phyloP scores from a whole-genome alignment of 2,329 filamentous ascomycete species.

The Phialophora expanda region DNA sequence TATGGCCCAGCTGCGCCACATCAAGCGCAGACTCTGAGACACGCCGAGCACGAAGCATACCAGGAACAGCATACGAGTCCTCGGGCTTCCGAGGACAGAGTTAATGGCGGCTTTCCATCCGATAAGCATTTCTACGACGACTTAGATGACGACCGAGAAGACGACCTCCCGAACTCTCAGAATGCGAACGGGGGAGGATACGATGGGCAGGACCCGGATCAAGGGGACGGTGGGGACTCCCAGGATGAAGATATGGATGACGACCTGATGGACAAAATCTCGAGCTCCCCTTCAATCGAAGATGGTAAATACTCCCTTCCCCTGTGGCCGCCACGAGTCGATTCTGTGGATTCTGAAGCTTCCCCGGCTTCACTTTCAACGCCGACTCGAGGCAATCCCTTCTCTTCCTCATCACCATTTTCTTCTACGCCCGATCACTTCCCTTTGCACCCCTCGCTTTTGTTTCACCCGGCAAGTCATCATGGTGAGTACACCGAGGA shows the following conservation, averaged over 20 bases:
- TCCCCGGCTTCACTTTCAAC: slow-evolving; percentile 35
- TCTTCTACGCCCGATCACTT: slow-evolving; percentile 40
- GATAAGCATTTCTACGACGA: slow-evolving; percentile 47
- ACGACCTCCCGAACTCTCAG: slow-evolving; percentile 42
- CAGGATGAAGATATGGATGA: slow-evolving; percentile 76
- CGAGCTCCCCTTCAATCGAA: slow-evolving; percentile 97
- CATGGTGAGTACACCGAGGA: slow-evolving; percentile 55
- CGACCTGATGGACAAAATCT: slow-evolving; percentile 98
- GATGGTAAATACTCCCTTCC: slow-evolving; percentile 81
- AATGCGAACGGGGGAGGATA: slow-evolving; percentile 33
- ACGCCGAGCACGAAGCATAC: slow-evolving; percentile 75
- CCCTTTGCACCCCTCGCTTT: slow-evolving; percentile 43
- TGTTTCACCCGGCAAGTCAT: slow-evolving; percentile 45
- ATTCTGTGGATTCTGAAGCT: slow-evolving; percentile 47
- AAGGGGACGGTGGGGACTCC: slow-evolving; percentile 66
- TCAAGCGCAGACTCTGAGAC: slow-evolving; percentile 82
- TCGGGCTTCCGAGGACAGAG: slow-evolving; percentile 49
- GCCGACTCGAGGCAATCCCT: slow-evolving; percentile 39
- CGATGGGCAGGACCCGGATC: slow-evolving; percentile 46
- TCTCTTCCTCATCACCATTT: slow-evolving; percentile 44
- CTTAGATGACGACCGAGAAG: slow-evolving; percentile 67
- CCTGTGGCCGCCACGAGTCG: slow-evolving; percentile 51
- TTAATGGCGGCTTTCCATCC: slow-evolving; percentile 22
- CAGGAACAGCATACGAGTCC: slow-evolving; percentile 73
- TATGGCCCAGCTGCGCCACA: slow-evolving; percentile 71